Evolutionary conservation across 2,329 filamentous ascomycete species (phyloP).

Genomic region (Penicillium sp.): DNA sequence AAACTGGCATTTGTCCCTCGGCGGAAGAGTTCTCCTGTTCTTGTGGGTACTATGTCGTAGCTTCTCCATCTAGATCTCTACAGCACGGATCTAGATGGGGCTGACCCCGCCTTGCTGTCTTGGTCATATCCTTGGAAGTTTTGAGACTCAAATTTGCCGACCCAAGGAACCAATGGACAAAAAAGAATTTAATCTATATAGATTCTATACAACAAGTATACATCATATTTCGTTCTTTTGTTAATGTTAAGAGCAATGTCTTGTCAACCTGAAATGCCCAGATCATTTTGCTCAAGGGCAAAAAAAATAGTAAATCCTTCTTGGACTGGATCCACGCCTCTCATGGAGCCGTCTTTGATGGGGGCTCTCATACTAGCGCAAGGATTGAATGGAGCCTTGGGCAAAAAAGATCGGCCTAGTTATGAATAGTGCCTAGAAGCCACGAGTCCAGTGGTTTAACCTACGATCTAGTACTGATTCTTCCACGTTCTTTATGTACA

Average conservation of each 20-base stretch:
- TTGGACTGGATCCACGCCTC: not conserved
- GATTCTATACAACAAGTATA: not conserved
- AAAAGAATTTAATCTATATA: not conserved
- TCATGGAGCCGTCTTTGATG: not conserved
- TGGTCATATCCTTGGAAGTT: constrained; percentile 29
- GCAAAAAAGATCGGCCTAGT: not conserved
- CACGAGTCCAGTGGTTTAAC: not conserved
- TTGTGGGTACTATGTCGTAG: not conserved
- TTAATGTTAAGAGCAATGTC: not conserved
- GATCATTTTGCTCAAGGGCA: not conserved
- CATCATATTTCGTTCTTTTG: not conserved
- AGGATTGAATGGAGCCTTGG: not conserved
- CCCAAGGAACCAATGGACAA: not conserved
- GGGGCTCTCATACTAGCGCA: not conserved
- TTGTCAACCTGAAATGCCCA: not conserved
- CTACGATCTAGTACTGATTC: not conserved
- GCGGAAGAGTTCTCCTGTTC: not conserved
- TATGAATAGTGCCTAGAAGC: not conserved
- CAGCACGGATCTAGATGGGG: constrained; percentile 4
- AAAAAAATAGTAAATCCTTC: not conserved
- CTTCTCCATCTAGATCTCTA: not conserved
- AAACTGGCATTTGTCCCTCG: not conserved
- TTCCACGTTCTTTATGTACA: no score
- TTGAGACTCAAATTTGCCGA: not conserved
- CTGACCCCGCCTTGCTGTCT: constrained; percentile 3